Conservation (phyloP, 2,329 filamentous ascomycete genomes). For the Davidsoniella australis region DNA sequence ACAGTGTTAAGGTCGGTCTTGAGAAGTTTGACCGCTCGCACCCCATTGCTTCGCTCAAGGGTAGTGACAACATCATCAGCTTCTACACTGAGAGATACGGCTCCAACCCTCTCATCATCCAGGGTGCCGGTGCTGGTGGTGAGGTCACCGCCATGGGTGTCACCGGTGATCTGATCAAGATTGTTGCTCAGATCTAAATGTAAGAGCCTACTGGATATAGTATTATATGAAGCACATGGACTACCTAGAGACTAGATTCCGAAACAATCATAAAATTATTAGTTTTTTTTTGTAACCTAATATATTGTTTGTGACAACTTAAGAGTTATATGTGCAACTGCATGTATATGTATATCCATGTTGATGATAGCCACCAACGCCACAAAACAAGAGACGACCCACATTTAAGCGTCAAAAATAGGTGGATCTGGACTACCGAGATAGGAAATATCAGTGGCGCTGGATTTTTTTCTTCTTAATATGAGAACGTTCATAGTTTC, state of each 20-base stretch:
- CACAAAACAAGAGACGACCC: too few relatives aligned
- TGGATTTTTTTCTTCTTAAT: constrained; percentile 4
- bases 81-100: constrained; percentile 96
- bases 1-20: constrained; percentile 77
- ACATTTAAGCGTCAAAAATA: too few relatives aligned
- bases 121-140: constrained; percentile 84
- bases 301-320: not conserved
- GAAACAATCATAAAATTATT: not conserved
- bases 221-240: not conserved
- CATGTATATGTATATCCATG: too few relatives aligned
- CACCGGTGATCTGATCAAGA: constrained; percentile 82
- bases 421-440: too few relatives aligned
- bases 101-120: constrained; percentile 76
- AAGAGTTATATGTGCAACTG: too few relatives aligned
- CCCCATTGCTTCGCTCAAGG: constrained; percentile 85
- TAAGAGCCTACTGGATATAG: not conserved
- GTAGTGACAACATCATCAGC: constrained; percentile 96
- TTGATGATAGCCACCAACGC: too few relatives aligned
- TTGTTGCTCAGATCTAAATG: constrained; percentile 49
- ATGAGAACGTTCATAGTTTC: not conserved
- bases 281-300: not conserved
- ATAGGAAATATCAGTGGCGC: not conserved
- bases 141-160: constrained; percentile 98
- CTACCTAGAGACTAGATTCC: not conserved
- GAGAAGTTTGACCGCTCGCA: constrained; percentile 78